Percentiles rank a stretch among this genome's conserved stretches.
phyloP scores from a whole-genome alignment of 495 filamentous ascomycete genomes.

The Collariella sp. region DNA sequence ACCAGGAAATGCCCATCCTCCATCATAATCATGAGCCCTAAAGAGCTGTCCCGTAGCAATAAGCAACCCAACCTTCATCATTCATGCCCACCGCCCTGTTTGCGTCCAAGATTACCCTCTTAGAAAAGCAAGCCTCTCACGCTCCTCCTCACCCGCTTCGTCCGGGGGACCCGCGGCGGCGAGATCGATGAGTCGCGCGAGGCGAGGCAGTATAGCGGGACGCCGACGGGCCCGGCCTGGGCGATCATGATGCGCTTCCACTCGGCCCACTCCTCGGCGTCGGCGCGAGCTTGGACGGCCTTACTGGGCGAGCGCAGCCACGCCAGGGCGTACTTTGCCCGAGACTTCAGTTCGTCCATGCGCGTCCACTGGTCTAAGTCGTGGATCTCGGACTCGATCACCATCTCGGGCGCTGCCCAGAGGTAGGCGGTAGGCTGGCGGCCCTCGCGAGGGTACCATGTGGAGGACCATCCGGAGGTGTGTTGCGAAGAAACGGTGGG shows the following conservation, averaged over 20 bases:
- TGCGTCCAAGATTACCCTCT: too few relatives aligned
- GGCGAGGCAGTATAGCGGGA: neutral
- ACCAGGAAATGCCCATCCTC: too few relatives aligned
- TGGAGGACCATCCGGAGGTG: neutral
- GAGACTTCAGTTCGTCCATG: neutral
- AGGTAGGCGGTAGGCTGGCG: neutral
- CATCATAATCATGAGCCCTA: too few relatives aligned
- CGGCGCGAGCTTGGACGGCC: neutral
- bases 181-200: neutral
- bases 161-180: neutral
- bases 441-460: neutral
- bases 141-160: neutral
- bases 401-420: neutral
- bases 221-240: neutral
- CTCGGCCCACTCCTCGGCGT: neutral
- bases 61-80: too few relatives aligned
- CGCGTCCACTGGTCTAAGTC: neutral
- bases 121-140: neutral
- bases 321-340: neutral
- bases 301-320: slow-evolving; percentile 2
- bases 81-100: too few relatives aligned
- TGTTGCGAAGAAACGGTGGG: neutral
- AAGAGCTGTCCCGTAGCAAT: too few relatives aligned
- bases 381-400: neutral
- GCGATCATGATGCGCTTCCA: slow-evolving; percentile 7